Percentiles rank a stretch among this genome's conserved stretches.
Evolutionary conservation across 1,284 basidiomycete genomes (phyloP).

Genomic region (Porodaedalea pini): DNA sequence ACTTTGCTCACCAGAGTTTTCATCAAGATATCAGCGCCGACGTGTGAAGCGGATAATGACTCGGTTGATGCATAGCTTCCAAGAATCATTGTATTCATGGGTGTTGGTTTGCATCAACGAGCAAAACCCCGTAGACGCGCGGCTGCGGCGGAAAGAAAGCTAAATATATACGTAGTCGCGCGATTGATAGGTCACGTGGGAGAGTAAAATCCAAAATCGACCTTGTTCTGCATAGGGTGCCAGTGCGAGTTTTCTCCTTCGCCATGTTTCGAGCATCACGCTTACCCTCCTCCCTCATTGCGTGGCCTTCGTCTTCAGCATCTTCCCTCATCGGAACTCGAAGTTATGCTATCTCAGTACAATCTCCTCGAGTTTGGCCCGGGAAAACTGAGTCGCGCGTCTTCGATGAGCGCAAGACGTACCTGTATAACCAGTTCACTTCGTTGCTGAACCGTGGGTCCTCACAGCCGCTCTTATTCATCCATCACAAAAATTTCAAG

Average conservation of each 20-base stretch:
- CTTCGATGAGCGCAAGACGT: slow-evolving; percentile 69
- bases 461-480: slow-evolving; percentile 57
- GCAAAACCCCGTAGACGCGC: too few relatives aligned
- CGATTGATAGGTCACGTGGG: neutral
- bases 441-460: slow-evolving; percentile 53
- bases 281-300: neutral
- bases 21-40: too few relatives aligned
- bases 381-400: slow-evolving; percentile 51
- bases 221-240: neutral
- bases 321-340: slow-evolving; percentile 5
- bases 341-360: slow-evolving; percentile 52
- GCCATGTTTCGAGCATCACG: slow-evolving; percentile 10
- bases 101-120: too few relatives aligned
- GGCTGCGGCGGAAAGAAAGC: too few relatives aligned
- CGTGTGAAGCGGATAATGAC: too few relatives aligned
- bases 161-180: too few relatives aligned
- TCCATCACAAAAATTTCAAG: slow-evolving; percentile 68
- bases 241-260: neutral
- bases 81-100: too few relatives aligned
- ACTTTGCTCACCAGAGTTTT: too few relatives aligned
- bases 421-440: slow-evolving; percentile 72
- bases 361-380: slow-evolving; percentile 47
- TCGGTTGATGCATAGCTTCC: too few relatives aligned
- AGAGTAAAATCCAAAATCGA: neutral
- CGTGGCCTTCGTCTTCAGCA: slow-evolving; percentile 5